phyloP scores from a whole-genome alignment of 164 flowering plant genomes.

The Piper betle region DNA sequence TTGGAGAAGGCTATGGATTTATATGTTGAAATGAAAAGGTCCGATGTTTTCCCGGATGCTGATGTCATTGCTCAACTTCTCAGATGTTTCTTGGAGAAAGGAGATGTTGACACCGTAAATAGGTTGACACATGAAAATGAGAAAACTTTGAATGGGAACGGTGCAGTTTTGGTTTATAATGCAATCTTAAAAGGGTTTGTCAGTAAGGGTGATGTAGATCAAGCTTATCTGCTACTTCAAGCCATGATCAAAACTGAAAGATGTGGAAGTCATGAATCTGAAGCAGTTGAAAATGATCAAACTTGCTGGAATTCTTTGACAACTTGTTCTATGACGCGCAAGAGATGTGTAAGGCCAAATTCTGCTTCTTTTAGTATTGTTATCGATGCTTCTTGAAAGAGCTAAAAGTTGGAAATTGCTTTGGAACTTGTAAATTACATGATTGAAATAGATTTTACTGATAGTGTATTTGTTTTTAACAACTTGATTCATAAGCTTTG shows the following conservation, averaged over 20 bases:
- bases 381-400: constrained; percentile 48
- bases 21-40: constrained; percentile 47
- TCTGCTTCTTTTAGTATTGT: constrained; percentile 42
- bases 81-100: constrained; percentile 25
- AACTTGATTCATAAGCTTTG: constrained; percentile 56
- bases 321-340: constrained; percentile 9
- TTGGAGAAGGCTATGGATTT: constrained; percentile 37
- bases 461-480: constrained; percentile 38
- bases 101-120: constrained; percentile 16
- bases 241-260: constrained; percentile 20
- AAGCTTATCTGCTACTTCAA: constrained; percentile 40
- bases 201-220: constrained; percentile 23
- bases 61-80: constrained; percentile 30
- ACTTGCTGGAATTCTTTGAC: constrained; percentile 7
- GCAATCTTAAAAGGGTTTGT: constrained; percentile 40
- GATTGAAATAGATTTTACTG: constrained; percentile 29
- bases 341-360: constrained; percentile 21
- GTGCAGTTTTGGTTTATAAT: constrained; percentile 25
- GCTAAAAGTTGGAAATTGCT: constrained; percentile 45
- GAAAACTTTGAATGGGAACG: constrained; percentile 17
- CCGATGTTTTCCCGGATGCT: constrained; percentile 45
- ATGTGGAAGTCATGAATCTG: neutral
- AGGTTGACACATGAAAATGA: constrained; percentile 17
- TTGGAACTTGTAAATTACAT: constrained; percentile 43
- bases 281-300: constrained; percentile 5